Conservation (phyloP, 176 grass and related monocot species). For the Oryza meyeriana region DNA sequence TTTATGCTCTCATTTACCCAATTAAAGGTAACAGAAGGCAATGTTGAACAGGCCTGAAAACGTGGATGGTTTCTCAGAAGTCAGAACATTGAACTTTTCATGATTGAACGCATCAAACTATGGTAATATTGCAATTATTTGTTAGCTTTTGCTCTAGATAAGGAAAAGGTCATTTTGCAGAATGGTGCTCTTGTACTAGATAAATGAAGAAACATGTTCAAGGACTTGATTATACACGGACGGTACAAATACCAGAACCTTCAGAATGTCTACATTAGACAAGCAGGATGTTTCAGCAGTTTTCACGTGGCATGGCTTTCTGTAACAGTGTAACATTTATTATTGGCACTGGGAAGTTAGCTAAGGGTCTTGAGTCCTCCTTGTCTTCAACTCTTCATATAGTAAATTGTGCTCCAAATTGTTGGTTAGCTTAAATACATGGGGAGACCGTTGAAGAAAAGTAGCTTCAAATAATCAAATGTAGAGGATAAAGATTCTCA, state of each 20-base stretch:
- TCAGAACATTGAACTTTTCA: not conserved
- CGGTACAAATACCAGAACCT: constrained; percentile 14
- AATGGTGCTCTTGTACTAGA: not conserved
- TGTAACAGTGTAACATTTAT: constrained; percentile 8
- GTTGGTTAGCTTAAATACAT: not conserved
- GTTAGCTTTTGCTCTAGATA: not conserved
- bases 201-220: constrained; percentile 10
- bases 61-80: not conserved
- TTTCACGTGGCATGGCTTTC: constrained; percentile 5
- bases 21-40: not conserved
- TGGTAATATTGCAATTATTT: not conserved
- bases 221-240: not conserved
- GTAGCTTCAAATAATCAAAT: not conserved
- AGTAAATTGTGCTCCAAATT: not conserved
- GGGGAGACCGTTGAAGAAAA: not conserved
- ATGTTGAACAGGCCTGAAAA: constrained; percentile 9
- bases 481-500: constrained; percentile 22
- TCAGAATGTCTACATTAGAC: constrained; percentile 3
- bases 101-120: not conserved
- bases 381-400: not conserved
- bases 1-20: constrained; percentile 19
- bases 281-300: constrained; percentile 22
- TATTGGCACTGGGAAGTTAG: constrained; percentile 5
- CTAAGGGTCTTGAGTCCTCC: not conserved
- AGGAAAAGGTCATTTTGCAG: not conserved